Percentiles rank a stretch among this genome's conserved stretches.
Conservation (phyloP, 768 basidiomycete species). For the Tylopilus vinaceipallidus region DNA sequence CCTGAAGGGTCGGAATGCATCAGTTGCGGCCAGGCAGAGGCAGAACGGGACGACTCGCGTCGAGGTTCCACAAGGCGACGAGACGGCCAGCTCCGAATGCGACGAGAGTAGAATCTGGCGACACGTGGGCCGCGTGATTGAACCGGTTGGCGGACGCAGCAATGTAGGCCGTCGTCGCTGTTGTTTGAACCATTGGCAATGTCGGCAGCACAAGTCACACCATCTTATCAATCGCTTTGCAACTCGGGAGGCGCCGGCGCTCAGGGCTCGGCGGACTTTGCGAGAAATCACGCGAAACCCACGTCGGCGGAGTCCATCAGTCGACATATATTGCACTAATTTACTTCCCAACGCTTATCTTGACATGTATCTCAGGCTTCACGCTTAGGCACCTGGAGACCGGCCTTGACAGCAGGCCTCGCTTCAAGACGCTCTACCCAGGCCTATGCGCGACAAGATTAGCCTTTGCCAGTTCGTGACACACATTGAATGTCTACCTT, state of each 20-base stretch:
- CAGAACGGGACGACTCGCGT: constrained; percentile 35
- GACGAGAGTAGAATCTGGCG: constrained; percentile 36
- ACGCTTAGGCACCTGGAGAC: constrained; percentile 16
- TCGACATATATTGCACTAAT: too few species aligned
- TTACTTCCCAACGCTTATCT: too few species aligned
- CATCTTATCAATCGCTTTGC: constrained; percentile 23
- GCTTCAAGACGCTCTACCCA: constrained; percentile 30
- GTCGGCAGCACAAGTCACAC: too few species aligned
- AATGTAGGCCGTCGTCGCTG: constrained; percentile 38
- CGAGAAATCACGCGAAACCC: too few species aligned
- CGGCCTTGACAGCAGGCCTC: constrained; percentile 25
- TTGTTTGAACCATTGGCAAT: constrained; percentile 17
- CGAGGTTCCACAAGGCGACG: constrained; percentile 58
- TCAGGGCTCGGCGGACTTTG: too few species aligned
- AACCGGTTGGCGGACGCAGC: constrained; percentile 49
- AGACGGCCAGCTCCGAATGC: constrained; percentile 57
- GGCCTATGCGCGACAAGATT: constrained; percentile 16
- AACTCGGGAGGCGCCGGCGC: too few species aligned
- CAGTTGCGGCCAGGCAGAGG: background rate
- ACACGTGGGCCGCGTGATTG: constrained; percentile 37
- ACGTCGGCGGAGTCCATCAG: too few species aligned
- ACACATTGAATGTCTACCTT: constrained; percentile 37
- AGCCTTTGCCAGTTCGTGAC: background rate
- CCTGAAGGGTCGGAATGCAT: constrained; percentile 35
- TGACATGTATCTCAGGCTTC: background rate